Conservation (phyloP, 2,329 filamentous ascomycete species). For the Ceratocystis papillata region DNA sequence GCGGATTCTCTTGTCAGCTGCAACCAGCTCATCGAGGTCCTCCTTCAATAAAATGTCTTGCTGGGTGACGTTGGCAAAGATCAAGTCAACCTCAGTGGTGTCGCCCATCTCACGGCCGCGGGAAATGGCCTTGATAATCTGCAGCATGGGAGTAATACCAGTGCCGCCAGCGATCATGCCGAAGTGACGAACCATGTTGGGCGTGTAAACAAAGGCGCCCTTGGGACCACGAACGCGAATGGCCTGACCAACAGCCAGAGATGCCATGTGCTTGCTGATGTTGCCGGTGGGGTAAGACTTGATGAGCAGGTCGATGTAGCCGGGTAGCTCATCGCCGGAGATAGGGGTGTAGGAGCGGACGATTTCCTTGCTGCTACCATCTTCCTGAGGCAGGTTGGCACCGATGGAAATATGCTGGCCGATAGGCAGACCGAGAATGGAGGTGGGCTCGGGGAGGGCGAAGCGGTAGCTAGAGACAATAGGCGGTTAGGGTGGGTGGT, state of each 20-base stretch:
- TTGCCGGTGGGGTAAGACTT: slow-evolving; percentile 97
- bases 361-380: slow-evolving; percentile 69
- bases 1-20: slow-evolving; percentile 69
- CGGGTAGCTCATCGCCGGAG: slow-evolving; percentile 76
- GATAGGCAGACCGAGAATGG: slow-evolving; percentile 90
- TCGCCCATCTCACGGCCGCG: slow-evolving; percentile 69
- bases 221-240: slow-evolving; percentile 92
- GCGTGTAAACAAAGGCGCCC: slow-evolving; percentile 93
- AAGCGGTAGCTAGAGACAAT: slow-evolving; percentile 66
- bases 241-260: slow-evolving; percentile 67
- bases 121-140: slow-evolving; percentile 84
- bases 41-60: slow-evolving; percentile 91
- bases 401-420: slow-evolving; percentile 98
- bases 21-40: slow-evolving; percentile 69
- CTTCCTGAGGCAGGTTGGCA: slow-evolving; percentile 55
- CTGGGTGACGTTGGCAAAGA: slow-evolving; percentile 91
- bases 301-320: slow-evolving; percentile 92
- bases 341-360: slow-evolving; percentile 89
- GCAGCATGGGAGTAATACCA: slow-evolving; percentile 96
- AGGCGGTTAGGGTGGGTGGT: neutral
- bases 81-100: slow-evolving; percentile 79
- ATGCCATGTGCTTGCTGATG: slow-evolving; percentile 87
- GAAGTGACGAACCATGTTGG: slow-evolving; percentile 92
- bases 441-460: slow-evolving; percentile 61
- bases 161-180: slow-evolving; percentile 98